These are phyloP conservation scores for Lactarius akahatsu DNA, from an alignment of 768 basidiomycete species.

Conservation along the genomic window DNA sequence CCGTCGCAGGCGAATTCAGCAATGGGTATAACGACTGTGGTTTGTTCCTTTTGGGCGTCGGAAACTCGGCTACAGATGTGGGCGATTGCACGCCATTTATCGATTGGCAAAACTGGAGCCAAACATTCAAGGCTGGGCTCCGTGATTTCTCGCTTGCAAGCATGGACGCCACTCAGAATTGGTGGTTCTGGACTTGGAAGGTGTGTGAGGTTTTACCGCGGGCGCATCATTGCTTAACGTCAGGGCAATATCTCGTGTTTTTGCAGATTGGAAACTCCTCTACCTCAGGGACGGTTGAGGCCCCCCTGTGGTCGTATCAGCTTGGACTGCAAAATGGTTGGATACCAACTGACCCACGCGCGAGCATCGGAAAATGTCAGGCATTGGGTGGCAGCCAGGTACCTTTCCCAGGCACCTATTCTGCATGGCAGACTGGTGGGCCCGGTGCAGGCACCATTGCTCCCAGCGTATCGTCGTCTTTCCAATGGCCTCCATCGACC, in stretches of 20 bases:
- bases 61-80: conserved; percentile 24
- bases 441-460: conserved; percentile 51
- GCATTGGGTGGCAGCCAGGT: conserved; percentile 45
- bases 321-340: conserved; percentile 72
- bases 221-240: conserved; percentile 3
- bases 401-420: conserved; percentile 47
- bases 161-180: conserved; percentile 69
- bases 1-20: conserved; percentile 75
- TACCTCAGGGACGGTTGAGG: conserved; percentile 45
- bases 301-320: conserved; percentile 70
- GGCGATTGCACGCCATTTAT: conserved; percentile 44
- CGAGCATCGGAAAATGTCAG: conserved; percentile 62
- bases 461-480: conserved; percentile 42
- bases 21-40: conserved; percentile 68
- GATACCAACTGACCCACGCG: conserved; percentile 73
- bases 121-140: conserved; percentile 51
- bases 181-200: conserved; percentile 84
- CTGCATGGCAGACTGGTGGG: conserved; percentile 69
- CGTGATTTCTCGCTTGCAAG: conserved; percentile 50
- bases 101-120: conserved; percentile 54
- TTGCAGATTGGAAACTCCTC: conserved; percentile 58
- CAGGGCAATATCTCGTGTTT: conserved; percentile 16
- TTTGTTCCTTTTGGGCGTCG: conserved; percentile 43
- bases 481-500: conserved; percentile 57
- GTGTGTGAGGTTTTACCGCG: conserved; percentile 32